phyloP scores from a whole-genome alignment of 768 basidiomycete species.

The Boletus fagicola region DNA sequence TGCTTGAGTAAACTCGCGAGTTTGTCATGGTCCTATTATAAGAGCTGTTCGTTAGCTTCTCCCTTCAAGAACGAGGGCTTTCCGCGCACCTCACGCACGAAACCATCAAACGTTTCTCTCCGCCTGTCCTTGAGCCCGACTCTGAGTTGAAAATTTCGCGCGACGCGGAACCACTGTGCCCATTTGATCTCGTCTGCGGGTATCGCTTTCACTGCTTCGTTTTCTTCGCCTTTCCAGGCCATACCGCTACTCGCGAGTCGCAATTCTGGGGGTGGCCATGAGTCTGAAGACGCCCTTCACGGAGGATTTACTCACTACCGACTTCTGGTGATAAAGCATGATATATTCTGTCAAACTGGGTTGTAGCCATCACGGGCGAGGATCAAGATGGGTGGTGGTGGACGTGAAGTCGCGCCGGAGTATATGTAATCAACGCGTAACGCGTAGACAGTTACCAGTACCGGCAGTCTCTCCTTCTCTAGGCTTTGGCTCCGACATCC shows the following conservation, averaged over 20 bases:
- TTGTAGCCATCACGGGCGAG: slow-evolving; percentile 48
- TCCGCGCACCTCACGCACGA: slow-evolving; percentile 71
- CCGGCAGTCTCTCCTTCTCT: neutral
- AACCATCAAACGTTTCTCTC: slow-evolving; percentile 90
- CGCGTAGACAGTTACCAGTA: neutral
- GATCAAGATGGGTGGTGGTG: slow-evolving; percentile 7
- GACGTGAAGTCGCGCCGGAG: slow-evolving; percentile 32
- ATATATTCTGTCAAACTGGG: slow-evolving; percentile 85
- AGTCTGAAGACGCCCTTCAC: neutral
- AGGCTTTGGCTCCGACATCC: neutral
- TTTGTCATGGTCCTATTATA: slow-evolving; percentile 80
- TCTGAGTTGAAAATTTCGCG: slow-evolving; percentile 86
- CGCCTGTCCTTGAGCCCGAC: slow-evolving; percentile 76
- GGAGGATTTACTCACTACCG: slow-evolving; percentile 66
- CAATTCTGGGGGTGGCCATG: slow-evolving; percentile 53
- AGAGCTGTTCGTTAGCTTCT: neutral
- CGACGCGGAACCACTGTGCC: slow-evolving; percentile 90
- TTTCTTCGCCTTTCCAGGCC: slow-evolving; percentile 88
- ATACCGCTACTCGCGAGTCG: slow-evolving; percentile 88
- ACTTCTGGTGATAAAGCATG: slow-evolving; percentile 67
- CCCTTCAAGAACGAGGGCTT: neutral
- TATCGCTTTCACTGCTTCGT: slow-evolving; percentile 60
- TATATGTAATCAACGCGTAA: slow-evolving; percentile 25
- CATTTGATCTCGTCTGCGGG: slow-evolving; percentile 76
- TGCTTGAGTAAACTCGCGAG: slow-evolving; percentile 79